phyloP scores from a whole-genome alignment of 1,284 basidiomycete genomes.

The Lentinula novae-zelandiae region DNA sequence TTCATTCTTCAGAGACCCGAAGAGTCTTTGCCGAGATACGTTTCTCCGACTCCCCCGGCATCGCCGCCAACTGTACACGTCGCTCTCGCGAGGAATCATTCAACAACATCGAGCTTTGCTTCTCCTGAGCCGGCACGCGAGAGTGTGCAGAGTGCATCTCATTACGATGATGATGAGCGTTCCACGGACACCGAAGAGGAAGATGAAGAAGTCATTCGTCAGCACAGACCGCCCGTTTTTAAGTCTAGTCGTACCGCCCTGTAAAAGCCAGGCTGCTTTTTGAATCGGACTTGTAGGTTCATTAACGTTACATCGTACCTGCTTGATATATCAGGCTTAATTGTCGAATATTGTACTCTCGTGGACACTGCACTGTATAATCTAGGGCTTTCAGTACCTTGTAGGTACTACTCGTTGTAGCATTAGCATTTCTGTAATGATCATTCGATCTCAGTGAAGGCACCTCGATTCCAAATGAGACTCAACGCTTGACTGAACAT shows the following conservation, averaged over 20 bases:
- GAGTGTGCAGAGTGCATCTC: conserved; percentile 15
- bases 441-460: no score
- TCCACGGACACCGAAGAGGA: conserved; percentile 5
- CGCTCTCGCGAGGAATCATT: conserved; percentile 16
- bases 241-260: conserved; percentile 25
- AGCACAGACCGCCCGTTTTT: conserved; percentile 20
- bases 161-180: conserved; percentile 11
- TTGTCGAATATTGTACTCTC: not conserved
- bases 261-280: conserved; percentile 10
- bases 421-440: not conserved
- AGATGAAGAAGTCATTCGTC: not conserved
- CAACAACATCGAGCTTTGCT: conserved; percentile 25
- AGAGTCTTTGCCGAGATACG: conserved; percentile 58
- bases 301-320: not conserved
- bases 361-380: not conserved
- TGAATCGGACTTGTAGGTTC: not conserved
- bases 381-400: not conserved
- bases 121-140: conserved; percentile 17
- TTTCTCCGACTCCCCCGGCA: conserved; percentile 16
- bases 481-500: not conserved
- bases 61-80: conserved; percentile 1
- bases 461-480: not conserved
- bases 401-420: not conserved
- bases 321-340: not conserved
- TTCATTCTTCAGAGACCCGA: conserved; percentile 46